A percentile compares a stretch with the other conserved stretches of the same genome.
These are phyloP conservation scores for Ceratobasidium sp. DNA, from an alignment of 1,284 basidiomycete species.

Conservation along the genomic window DNA sequence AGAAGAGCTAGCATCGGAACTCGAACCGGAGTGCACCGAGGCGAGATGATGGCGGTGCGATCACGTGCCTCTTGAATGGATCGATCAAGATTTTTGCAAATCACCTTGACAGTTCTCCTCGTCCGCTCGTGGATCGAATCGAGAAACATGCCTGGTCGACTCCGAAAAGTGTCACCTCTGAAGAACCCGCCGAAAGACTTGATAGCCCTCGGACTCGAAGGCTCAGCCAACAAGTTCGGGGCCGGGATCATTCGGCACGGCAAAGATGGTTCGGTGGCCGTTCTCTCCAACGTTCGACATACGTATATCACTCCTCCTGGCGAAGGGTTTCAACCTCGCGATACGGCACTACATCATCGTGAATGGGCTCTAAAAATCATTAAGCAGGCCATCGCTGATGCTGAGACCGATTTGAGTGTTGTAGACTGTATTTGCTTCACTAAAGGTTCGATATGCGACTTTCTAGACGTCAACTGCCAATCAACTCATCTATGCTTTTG, in stretches of 20 bases:
- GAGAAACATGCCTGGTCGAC: conserved; percentile 36
- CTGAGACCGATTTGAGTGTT: conserved; percentile 78
- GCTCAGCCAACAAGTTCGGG: conserved; percentile 98
- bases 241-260: conserved; percentile 92
- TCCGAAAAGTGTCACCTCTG: conserved; percentile 45
- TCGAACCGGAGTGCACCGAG: neutral
- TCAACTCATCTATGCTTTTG: neutral
- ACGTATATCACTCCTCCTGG: conserved; percentile 99
- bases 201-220: conserved; percentile 89
- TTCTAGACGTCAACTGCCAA: neutral
- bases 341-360: conserved; percentile 96
- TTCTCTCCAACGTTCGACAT: conserved; percentile 90
- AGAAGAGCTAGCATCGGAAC: neutral
- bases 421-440: conserved; percentile 97
- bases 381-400: conserved; percentile 80
- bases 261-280: conserved; percentile 72
- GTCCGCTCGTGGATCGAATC: neutral
- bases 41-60: conserved; percentile 5
- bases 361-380: conserved; percentile 92
- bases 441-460: conserved; percentile 72
- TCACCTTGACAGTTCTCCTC: neutral
- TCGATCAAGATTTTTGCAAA: neutral
- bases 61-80: neutral
- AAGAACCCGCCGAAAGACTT: conserved; percentile 41
- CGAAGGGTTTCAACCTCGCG: conserved; percentile 94